phyloP scores from a whole-genome alignment of 345 rosid species.

The Raphanus raphanistrum region DNA sequence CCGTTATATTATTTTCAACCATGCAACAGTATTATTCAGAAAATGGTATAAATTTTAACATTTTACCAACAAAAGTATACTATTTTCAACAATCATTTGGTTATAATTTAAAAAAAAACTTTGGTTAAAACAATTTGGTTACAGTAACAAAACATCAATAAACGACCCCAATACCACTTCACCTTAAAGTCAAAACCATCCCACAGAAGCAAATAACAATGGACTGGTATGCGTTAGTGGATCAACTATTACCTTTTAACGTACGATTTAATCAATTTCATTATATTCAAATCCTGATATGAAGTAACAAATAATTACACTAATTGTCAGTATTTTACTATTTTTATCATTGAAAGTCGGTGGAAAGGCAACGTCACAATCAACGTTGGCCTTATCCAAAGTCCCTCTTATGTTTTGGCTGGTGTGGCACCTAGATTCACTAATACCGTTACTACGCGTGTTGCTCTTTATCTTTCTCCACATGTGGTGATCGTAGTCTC shows the following conservation, averaged over 20 bases:
- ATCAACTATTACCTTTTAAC: conserved; percentile 7
- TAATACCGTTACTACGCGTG: conserved; percentile 16
- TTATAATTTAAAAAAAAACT: background rate
- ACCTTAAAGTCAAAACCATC: conserved; percentile 22
- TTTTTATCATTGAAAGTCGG: conserved; percentile 14
- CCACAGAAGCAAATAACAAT: conserved; percentile 22
- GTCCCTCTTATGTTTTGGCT: conserved; percentile 15
- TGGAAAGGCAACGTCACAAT: conserved; percentile 16
- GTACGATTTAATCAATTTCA: background rate
- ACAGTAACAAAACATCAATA: background rate
- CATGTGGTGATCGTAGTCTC: background rate
- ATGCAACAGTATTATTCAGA: too few relatives aligned
- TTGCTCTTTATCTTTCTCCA: background rate
- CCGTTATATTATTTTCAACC: too few relatives aligned
- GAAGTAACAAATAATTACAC: background rate
- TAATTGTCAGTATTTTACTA: background rate
- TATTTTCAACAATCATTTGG: background rate
- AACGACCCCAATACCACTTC: conserved; percentile 10
- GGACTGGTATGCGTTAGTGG: conserved; percentile 18
- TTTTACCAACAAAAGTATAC: too few relatives aligned
- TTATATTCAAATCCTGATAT: background rate
- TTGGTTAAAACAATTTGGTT: background rate
- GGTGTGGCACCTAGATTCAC: conserved; percentile 14
- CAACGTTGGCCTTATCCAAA: conserved; percentile 23
- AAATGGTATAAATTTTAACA: too few relatives aligned